Base-by-base conservation (phyloP, 345 rosid genomes). In the Heritiera littoralis region DNA sequence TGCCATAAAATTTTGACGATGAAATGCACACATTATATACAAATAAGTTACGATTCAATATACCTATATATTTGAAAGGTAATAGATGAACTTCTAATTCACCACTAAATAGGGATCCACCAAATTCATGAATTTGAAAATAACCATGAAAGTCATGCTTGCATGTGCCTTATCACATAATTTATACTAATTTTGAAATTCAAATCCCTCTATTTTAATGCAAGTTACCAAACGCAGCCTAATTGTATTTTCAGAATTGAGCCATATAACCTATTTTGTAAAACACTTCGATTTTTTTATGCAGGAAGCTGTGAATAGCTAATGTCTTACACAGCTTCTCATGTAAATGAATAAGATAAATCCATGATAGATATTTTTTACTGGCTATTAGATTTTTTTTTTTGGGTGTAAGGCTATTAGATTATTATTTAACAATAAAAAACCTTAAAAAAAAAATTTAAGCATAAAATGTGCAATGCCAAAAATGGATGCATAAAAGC, bases 351-450 rank as follows among this genome's bases (percentile, higher is more conserved):
- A 58, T 58, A 58, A 58, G 30, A 59, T 20, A 23, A 59, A 59
- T 59, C 64, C 32, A n/a, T n/a, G 23, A 59, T 63, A 63, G 41
- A 63, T 32, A 11, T 12, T 30, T 23, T 7, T 56, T 17, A 55
- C 30, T 61, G 38, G 40, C 40, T 61, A 13, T 18, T 66, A 66
- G 30, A 9, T 43, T 67, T n/a, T n/a, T n/a, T n/a, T n/a, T n/a
- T n/a, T n/a, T n/a, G n/a, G n/a, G n/a, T n/a, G n/a, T n/a, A n/a
- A n/a, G 38, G 40, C 40, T 61, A 13, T 18, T 66, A 66, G 30
- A 9, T 43, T 67, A 67, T 18, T n/a, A 67, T 45, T 68, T 68
- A 68, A 48, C 18, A 48, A 71, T 71, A 18, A 71, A 28, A 32
- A 71, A 71, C 20, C 43, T 28, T 23, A 72, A 35, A 32, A 17